A percentile compares a stretch with the other conserved stretches of the same genome.
phyloP scores from a whole-genome alignment of 1,139 yeast genomes.

The Magnusiomyces clavatus region DNA sequence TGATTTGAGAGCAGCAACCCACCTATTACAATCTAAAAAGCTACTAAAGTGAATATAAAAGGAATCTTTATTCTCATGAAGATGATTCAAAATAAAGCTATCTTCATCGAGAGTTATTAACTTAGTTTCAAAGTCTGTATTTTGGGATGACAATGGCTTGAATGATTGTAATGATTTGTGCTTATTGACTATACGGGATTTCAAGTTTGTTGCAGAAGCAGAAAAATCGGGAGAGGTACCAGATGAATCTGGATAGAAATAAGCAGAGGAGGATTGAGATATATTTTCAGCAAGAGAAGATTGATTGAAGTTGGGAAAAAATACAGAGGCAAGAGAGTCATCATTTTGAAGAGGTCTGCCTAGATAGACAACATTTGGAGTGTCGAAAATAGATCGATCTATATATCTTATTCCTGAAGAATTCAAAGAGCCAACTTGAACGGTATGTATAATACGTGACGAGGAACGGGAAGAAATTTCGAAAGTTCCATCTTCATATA shows the following conservation, averaged over 20 bases:
- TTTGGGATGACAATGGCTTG: no score
- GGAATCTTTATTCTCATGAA: not conserved
- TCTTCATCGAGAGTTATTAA: not conserved
- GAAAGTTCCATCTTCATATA: no score
- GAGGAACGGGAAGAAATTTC: no score
- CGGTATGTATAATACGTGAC: not conserved
- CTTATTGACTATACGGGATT: no score
- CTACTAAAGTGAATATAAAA: constrained; percentile 6
- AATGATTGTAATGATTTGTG: no score
- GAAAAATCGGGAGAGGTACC: not conserved
- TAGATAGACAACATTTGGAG: constrained; percentile 5
- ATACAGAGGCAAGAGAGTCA: no score
- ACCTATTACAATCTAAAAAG: constrained; percentile 36
- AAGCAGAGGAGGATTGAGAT: not conserved
- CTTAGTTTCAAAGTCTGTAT: no score
- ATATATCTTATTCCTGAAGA: constrained; percentile 5
- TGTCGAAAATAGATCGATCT: constrained; percentile 7
- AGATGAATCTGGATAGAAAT: not conserved
- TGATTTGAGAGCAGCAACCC: constrained; percentile 69
- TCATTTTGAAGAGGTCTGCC: not conserved
- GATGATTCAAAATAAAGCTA: not conserved
- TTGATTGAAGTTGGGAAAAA: no score
- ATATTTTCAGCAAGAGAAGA: no score
- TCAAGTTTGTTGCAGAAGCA: not conserved
- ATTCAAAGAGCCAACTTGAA: not conserved